Percentiles rank a stretch among this genome's conserved stretches.
These are phyloP conservation scores for Fusarium heterosporum DNA, from an alignment of 2,329 filamentous ascomycete genomes.

Conservation along the genomic window DNA sequence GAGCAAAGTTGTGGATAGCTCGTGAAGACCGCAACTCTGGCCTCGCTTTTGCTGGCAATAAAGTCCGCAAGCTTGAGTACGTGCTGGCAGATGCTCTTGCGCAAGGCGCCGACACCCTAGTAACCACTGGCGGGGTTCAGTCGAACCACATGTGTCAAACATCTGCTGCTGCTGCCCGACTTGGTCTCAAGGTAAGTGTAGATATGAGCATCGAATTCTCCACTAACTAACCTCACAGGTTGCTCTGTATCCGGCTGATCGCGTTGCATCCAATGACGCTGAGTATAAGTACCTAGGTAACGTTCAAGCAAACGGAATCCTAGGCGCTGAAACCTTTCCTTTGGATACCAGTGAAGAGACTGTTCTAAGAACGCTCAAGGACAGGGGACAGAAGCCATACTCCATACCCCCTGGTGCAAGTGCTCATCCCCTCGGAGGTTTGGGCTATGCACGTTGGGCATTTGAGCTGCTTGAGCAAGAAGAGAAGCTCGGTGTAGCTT, in stretches of 20 bases:
- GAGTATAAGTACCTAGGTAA: conserved; percentile 32
- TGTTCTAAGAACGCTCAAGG: conserved; percentile 3
- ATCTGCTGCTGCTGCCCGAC: conserved; percentile 27
- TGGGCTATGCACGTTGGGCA: conserved; percentile 32
- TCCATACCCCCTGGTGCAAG: conserved; percentile 27
- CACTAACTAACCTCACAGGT: conserved; percentile 3
- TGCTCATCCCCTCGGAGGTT: conserved; percentile 18
- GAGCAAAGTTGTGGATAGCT: conserved; percentile 17
- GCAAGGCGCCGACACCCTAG: conserved; percentile 27
- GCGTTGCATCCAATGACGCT: conserved; percentile 1
- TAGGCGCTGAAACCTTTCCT: conserved; percentile 30
- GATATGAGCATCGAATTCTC: accelerated
- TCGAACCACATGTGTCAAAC: conserved; percentile 38
- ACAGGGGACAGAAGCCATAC: conserved; percentile 18
- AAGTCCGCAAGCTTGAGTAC: conserved; percentile 33
- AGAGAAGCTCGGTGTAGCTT: conserved; percentile 5
- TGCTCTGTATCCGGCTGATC: conserved; percentile 23
- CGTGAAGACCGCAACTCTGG: conserved; percentile 35
- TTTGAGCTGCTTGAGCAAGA: conserved; percentile 33
- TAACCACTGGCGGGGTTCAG: conserved; percentile 29
- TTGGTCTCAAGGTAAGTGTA: conserved; percentile 17
- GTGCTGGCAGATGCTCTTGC: conserved; percentile 27
- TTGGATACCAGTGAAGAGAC: conserved; percentile 11
- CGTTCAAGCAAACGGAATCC: conserved; percentile 20
- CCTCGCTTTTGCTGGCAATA: conserved; percentile 34